These are phyloP conservation scores for Sporothrix luriei DNA, from an alignment of 2,329 filamentous ascomycete genomes.

Conservation along the genomic window DNA sequence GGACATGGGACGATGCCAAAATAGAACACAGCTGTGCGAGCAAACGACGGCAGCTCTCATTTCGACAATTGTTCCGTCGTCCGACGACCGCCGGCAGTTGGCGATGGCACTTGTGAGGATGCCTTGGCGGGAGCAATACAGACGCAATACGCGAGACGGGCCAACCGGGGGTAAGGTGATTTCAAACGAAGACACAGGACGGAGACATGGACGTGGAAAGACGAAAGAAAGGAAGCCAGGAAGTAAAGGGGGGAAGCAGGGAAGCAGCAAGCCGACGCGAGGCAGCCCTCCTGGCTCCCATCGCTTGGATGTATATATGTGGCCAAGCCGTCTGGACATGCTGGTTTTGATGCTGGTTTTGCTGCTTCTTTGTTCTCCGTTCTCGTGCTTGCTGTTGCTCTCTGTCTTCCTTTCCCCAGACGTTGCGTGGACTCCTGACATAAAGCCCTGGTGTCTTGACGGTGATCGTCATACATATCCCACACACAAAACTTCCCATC, in stretches of 20 bases:
- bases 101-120: neutral
- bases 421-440: too few relatives aligned
- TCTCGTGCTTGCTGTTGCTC: too few relatives aligned
- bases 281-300: neutral
- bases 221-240: too few relatives aligned
- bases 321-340: slow-evolving; percentile 4
- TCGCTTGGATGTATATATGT: slow-evolving; percentile 16
- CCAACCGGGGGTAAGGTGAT: slow-evolving; percentile 23
- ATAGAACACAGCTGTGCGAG: neutral
- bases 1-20: neutral
- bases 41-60: neutral
- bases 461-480: neutral
- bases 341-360: too few relatives aligned
- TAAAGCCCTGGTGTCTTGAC: too few relatives aligned
- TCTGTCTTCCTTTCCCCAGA: neutral
- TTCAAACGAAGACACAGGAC: neutral
- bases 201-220: too few relatives aligned
- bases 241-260: neutral
- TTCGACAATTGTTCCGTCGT: neutral
- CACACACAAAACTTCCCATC: too few relatives aligned
- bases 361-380: too few relatives aligned
- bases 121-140: neutral
- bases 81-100: neutral
- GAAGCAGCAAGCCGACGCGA: neutral
- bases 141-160: neutral